These are phyloP conservation scores for Fusarium xylarioides DNA, from an alignment of 2,329 filamentous ascomycete genomes.

Conservation along the genomic window DNA sequence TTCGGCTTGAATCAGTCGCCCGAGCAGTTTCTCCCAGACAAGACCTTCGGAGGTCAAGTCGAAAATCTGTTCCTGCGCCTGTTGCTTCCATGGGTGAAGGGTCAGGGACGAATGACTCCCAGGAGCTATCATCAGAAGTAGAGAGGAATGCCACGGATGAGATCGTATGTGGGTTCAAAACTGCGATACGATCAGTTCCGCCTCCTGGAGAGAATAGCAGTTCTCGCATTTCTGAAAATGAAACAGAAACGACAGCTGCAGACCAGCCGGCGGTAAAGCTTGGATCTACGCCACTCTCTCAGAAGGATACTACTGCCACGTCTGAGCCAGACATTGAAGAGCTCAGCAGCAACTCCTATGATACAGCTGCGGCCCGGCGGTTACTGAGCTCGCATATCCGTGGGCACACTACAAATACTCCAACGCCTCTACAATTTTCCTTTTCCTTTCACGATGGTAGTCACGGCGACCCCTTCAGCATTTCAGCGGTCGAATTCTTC, in stretches of 20 bases:
- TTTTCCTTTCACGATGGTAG: slow-evolving; percentile 7
- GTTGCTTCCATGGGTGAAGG: neutral
- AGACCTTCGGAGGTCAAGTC: neutral
- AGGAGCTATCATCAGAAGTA: neutral
- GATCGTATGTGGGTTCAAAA: neutral
- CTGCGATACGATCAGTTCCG: neutral
- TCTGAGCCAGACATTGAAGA: neutral
- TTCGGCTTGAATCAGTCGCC: neutral
- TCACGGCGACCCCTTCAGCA: neutral
- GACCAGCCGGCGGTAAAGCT: neutral
- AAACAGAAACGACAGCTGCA: neutral
- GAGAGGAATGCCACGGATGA: neutral
- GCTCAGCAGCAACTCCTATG: neutral
- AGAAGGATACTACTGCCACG: neutral
- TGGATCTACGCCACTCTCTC: neutral
- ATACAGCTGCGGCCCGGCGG: neutral
- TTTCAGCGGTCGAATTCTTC: neutral
- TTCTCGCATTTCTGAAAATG: neutral
- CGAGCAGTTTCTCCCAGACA: neutral
- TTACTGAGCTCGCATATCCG: slow-evolving; percentile 1
- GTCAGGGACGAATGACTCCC: neutral
- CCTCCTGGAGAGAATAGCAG: neutral
- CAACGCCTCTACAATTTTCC: neutral
- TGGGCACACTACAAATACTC: neutral
- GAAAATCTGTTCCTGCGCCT: neutral